phyloP scores from a whole-genome alignment of 495 filamentous ascomycete species.

The Pyrenula aspistea region DNA sequence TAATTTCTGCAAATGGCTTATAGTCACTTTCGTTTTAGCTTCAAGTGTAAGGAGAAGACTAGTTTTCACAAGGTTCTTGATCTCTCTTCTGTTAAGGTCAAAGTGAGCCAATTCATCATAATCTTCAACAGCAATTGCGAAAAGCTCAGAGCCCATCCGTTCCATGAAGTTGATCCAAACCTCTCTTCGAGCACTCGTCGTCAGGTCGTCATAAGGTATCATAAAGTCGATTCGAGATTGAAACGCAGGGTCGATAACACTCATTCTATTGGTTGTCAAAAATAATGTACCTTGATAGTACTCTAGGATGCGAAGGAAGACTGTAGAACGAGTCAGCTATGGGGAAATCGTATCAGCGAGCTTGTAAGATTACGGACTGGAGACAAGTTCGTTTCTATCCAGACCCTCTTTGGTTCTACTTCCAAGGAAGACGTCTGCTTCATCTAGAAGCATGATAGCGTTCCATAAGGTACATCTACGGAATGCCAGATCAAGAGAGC shows the following conservation, averaged over 20 bases:
- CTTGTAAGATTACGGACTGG: background rate
- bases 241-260: conserved; percentile 30
- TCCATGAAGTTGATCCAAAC: background rate
- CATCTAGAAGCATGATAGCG: background rate
- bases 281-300: conserved; percentile 48
- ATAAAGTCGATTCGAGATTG: background rate
- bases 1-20: background rate
- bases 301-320: conserved; percentile 39
- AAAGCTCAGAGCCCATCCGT: background rate
- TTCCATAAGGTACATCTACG: background rate
- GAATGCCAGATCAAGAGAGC: background rate
- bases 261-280: conserved; percentile 42
- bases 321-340: conserved; percentile 1
- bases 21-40: background rate
- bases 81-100: background rate
- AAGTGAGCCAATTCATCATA: background rate
- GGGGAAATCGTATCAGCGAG: background rate
- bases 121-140: background rate
- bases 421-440: background rate
- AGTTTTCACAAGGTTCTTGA: background rate
- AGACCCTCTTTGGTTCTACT: background rate
- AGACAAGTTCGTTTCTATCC: background rate
- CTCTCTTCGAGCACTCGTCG: background rate
- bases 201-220: background rate
- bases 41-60: background rate